Base-by-base conservation (phyloP, 495 filamentous ascomycete species). In the Echria macrotheca region DNA sequence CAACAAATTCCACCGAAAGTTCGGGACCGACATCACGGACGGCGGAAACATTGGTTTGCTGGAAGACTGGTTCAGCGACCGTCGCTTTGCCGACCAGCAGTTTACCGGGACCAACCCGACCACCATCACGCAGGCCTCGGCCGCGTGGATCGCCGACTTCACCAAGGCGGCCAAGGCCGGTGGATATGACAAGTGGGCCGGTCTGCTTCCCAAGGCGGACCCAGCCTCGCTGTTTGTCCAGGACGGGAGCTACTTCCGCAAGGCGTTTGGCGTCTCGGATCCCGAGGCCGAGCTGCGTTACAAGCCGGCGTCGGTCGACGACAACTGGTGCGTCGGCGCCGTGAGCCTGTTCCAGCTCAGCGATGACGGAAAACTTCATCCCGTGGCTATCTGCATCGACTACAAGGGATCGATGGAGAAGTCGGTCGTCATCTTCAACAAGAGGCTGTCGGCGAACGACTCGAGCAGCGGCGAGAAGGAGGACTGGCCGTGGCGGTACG, bases 401-500 rank as follows among this genome's bases (percentile, higher is more conserved):
- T 71, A 65, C 55, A 69, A 66, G 44, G 70, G 64, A 4, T 56
- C 45, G 26, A 51, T 73, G 48, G 64, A 69, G 0, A 59, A 64
- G 19, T 74, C 73, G 0, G 60, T 75, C 22, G 65, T 63, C 26
- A 69, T 75, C 54, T 75, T 73, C 68, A 76, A 76, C 60, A 55
- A 63, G 28, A 57, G 69, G 14, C 47, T 71, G 19, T 46, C 45
- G 2, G 63, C 64, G 0, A 32, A 33, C 5, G 60, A 68, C 43
- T 54, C 59, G 2, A 59, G 47, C 15, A 23, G 23, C 19, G 52
- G 55, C 18, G 70, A 76, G 45, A 65, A 67, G 40, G 47, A 64
- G 1, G 74, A 76, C 60, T 76, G 71, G 72, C 63, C 69, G 0
- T 77, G 74, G 74, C 57, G 74, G 36, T 77, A 75, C 55, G 74